Percentiles rank a stretch among this genome's conserved stretches.
Conservation (phyloP, 345 rosid species). For the Heritiera littoralis region DNA sequence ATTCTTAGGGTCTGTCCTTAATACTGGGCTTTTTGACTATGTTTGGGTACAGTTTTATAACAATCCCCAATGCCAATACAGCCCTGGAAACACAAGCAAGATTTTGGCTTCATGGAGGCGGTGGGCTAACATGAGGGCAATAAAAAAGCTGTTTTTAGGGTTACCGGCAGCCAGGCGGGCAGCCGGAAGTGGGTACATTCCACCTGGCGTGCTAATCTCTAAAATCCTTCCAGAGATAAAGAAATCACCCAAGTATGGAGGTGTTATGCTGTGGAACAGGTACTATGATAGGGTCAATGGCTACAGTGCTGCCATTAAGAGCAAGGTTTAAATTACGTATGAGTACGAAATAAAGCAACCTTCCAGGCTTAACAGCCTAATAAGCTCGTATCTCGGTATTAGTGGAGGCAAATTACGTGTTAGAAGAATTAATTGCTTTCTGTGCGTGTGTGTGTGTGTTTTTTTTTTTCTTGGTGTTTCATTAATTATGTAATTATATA, state of each 20-base stretch:
- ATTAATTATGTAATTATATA: too few species aligned
- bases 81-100: neutral
- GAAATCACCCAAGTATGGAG: conserved; percentile 50
- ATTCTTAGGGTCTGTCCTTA: conserved; percentile 1
- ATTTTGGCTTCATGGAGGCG: conserved; percentile 1
- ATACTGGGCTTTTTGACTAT: conserved; percentile 15
- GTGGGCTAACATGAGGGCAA: conserved; percentile 27
- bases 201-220: conserved; percentile 7
- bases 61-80: conserved; percentile 12
- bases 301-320: conserved; percentile 47
- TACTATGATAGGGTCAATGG: conserved; percentile 51
- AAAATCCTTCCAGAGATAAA: conserved; percentile 45
- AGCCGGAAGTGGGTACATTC: conserved; percentile 18
- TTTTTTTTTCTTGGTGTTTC: too few species aligned
- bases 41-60: conserved; percentile 26
- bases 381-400: too few species aligned
- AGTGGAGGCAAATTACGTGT: too few species aligned
- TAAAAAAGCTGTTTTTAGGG: conserved; percentile 6
- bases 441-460: too few species aligned
- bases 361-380: neutral
- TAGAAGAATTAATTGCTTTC: too few species aligned
- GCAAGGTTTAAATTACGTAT: conserved; percentile 28
- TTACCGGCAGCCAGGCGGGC: conserved; percentile 17
- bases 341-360: neutral
- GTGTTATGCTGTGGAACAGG: conserved; percentile 65